These are phyloP conservation scores for Triticum urartu DNA, from an alignment of 176 grass and related monocot species.

Conservation along the genomic window DNA sequence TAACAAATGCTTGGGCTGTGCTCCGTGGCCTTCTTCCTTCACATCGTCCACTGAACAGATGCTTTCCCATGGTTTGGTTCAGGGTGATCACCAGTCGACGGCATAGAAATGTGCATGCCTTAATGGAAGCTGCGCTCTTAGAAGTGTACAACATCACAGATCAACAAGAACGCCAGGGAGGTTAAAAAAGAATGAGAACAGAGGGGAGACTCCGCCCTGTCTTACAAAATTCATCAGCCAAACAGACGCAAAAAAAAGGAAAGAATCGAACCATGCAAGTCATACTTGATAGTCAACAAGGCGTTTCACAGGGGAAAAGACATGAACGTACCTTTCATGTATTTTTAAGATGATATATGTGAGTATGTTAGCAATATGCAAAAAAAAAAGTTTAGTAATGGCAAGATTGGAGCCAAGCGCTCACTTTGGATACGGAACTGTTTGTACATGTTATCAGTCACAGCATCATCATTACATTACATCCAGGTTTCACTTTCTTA, in stretches of 20 bases:
- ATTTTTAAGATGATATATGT: neutral
- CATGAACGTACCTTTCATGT: neutral
- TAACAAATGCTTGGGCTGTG: too few species aligned
- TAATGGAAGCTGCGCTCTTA: too few species aligned
- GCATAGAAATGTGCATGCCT: neutral
- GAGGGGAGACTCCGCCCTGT: too few species aligned
- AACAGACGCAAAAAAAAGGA: neutral
- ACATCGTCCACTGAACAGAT: too few species aligned
- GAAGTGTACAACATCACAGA: too few species aligned
- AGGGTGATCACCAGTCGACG: too few species aligned
- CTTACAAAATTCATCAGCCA: neutral
- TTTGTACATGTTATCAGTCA: conserved; percentile 19
- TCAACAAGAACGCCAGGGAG: too few species aligned
- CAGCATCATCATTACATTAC: conserved; percentile 13
- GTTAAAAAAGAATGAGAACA: too few species aligned
- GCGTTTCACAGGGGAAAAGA: neutral
- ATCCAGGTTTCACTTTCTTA: neutral
- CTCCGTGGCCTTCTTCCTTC: too few species aligned
- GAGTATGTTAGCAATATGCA: neutral
- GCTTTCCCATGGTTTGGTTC: too few species aligned
- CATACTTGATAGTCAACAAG: neutral
- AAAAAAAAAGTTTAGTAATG: neutral
- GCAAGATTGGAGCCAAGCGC: neutral
- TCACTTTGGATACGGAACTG: neutral
- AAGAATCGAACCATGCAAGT: neutral